Base-by-base conservation (phyloP, 352 stramenopile species). In the Phytophthora pistaciae region DNA sequence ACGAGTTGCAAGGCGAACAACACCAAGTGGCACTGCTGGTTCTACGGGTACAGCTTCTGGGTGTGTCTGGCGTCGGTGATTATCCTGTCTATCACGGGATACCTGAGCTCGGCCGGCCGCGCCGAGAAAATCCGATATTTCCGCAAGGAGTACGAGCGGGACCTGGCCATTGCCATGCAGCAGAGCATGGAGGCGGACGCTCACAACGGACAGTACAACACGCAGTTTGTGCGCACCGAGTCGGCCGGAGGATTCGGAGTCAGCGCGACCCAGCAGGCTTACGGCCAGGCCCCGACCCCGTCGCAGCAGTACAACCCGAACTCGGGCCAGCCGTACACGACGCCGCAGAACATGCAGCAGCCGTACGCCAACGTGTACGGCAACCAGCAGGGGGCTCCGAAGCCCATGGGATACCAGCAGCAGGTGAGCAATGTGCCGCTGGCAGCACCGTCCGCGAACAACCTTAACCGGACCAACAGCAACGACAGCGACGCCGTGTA, bases 1-100 rank as follows among this genome's bases (percentile, higher is more conserved):
- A 82, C 83, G 10, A 88, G 75, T 36, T 95, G 88, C 65, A 94
- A 94, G 71, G 75, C 81, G 1, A 77, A 93, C 58, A 72, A 80
- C 54, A 79, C 71, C 36, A 60, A 93, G 40, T 95, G 88, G 88
- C 82, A 82, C 50, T 95, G 88, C 74, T 95, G 88, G 88, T 95
- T 95, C 76, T 95, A 95, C 64, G 88, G 88, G 16, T 93, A 87
- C 66, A 95, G 88, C 68, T 95, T 95, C 57, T 95, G 88, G 88
- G 86, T 92, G 13, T 93, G 87, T 63, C 75, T 95, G n/a, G 87
- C 87, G 4, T 85, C 85, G 10, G 88, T 95, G 18, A 92, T 94
- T 69, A 74, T 93, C 46, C 77, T 94, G 29, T 92, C 87, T 0
- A 76, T 94, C 59, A 89, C 88, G 0, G 88, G 88, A 16, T 95